Evolutionary conservation across 805 yeast genomes (phyloP).

Genomic region (Nakazawaea ernobii): DNA sequence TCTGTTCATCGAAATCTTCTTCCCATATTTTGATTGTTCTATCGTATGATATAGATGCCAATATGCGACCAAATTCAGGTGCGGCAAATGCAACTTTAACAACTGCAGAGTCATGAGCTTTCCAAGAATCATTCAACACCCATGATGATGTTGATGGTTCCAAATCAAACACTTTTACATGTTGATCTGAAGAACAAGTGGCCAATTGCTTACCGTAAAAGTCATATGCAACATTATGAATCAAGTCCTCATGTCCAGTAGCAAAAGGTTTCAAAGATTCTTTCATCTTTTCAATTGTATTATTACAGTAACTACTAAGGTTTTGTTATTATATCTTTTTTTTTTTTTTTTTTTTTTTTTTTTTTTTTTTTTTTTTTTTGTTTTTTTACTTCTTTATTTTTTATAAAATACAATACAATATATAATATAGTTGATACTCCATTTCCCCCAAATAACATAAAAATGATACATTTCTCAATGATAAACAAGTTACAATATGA

Average conservation of each 20-base stretch:
- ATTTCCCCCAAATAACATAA: too few species aligned
- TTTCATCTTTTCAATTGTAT: slow-evolving; percentile 18
- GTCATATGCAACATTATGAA: slow-evolving; percentile 87
- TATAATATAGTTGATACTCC: too few species aligned
- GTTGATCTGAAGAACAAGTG: slow-evolving; percentile 93
- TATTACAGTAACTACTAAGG: background rate
- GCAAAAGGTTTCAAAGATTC: slow-evolving; percentile 60
- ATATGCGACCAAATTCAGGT: slow-evolving; percentile 84
- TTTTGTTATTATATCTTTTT: too few species aligned
- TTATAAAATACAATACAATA: too few species aligned
- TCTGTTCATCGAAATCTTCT: slow-evolving; percentile 73
- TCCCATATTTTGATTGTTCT: slow-evolving; percentile 88
- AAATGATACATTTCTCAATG: too few species aligned
- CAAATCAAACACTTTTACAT: slow-evolving; percentile 80
- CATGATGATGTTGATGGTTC: slow-evolving; percentile 65
- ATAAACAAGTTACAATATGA: too few species aligned
- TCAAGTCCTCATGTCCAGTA: slow-evolving; percentile 89
- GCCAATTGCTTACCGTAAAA: slow-evolving; percentile 91
- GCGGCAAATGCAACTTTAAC: slow-evolving; percentile 87
- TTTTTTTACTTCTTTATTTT: too few species aligned
- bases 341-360: background rate
- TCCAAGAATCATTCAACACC: slow-evolving; percentile 86
- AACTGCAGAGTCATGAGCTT: slow-evolving; percentile 88
- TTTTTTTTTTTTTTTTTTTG: background rate
- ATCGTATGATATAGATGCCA: slow-evolving; percentile 88